Evolutionary conservation across 305 asterid genomes (phyloP), one percentile per base, ranked within the genome.

Genomic region (Stenogyne calaminthoides): DNA sequence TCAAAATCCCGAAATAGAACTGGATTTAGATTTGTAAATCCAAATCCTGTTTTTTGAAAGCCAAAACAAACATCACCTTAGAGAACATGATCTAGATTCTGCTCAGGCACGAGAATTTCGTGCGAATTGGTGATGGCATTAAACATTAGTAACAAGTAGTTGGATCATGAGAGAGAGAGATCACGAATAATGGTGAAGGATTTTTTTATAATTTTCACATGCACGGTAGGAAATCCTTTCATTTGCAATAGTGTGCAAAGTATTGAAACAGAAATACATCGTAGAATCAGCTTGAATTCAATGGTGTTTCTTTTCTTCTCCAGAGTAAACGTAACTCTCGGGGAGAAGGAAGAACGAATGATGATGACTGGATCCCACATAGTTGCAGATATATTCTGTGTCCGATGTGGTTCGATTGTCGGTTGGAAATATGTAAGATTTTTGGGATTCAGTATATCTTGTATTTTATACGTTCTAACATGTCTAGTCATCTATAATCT

Each of bases 351-450:
- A 79, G 97, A 90, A 67, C 84, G 99, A 76, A 0, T 78, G 87
- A 95, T 95, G 99, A 88, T 83, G 88, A 95, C 98, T 36, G 99
- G 99, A 69, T 14, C 83, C 69, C 98, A 95, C 83, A 65, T 89
- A 10, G 99, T 89, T 14, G 93, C 87, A 11, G 99, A 95, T 82
- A 84, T 92, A 70, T 95, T 88, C 88, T 95, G 99, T 52, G 97
- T 92, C 83, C 67, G 79, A 29, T 95, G 99, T 81, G 97, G 98
- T 61, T 92, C 99, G 14, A 77, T 81, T 59, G 91, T 95, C 54
- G 99, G 98, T 82, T 95, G 98, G 97, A 92, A 84, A 92, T 95
- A 95, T 64, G 99, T 95, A 84, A 84, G 90, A 75, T 36, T 64
- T 46, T 12, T 55, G 9, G 0, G 16, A 40, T 46, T 14, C 75